Evolutionary conservation across 805 yeast species (phyloP), one percentile per base, ranked within the genome.

Genomic region (Hagleromyces aurorensis): DNA sequence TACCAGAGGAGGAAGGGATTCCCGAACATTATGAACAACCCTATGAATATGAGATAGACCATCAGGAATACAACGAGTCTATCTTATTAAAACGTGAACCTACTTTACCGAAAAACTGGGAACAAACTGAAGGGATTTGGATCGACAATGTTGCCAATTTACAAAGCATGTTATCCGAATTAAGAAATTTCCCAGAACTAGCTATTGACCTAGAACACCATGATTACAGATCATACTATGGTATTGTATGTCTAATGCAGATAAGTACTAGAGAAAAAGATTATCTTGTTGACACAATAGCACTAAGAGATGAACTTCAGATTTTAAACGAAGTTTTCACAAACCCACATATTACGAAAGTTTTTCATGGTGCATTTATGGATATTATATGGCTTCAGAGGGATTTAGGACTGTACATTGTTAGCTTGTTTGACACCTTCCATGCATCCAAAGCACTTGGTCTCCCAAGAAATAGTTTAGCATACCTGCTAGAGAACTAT

Each of bases 181-280:
- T 91, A 25, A 51, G 55, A 29, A 48, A 53, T 3, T 65, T 67
- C 33, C 58, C 64, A 2, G 94, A 74, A 33, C 71, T 91, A 21
- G 98, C 97, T 2, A 79, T 91, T 10, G 99, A 91, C 65, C 69
- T 91, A 37, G 99, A 91, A 51, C 98, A 91, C 57, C 98, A 91
- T 51, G 96, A 87, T 50, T 80, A 71, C 52, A 69, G 96, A 54
- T 68, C 96, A 0, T 91, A 84, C 46, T 78, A 80, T 46, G 99
- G 99, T 23, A 61, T 91, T 23, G 91, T 86, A 1, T 86, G 87
- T 54, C 61, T 91, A 25, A 85, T 91, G 94, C 99, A 91, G 59
- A 78, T 91, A 11, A 80, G 93, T 31, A 75, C 79, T 13, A 59
- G 89, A 33, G 71, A 73, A n/a, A 67, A 70, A 34, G 98, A 91